Base-by-base conservation (phyloP, 2,329 filamentous ascomycete genomes). In the Pseudocercospora cruenta region DNA sequence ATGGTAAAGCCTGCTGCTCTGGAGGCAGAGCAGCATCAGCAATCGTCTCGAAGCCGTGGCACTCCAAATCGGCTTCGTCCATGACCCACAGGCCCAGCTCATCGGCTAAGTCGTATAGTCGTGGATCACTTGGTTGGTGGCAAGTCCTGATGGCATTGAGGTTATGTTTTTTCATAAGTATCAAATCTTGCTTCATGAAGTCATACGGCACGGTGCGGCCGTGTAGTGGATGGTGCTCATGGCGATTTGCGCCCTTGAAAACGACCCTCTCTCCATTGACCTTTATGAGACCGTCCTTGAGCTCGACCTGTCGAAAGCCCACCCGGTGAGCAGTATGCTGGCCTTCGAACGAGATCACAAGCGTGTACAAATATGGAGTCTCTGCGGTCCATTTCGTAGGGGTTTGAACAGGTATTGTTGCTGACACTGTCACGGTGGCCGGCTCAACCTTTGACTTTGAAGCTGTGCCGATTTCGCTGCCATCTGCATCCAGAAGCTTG, bases 361-460 rank as follows among this genome's bases (percentile, higher is more conserved):
- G 77, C 0, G 81, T 78, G 71, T 91, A 91, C 0, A 91, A 81
- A 58, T 86, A 80, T 0, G 89, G 89, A 0, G 84, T 86, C 74
- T 91, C 89, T 0, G 89, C 89, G 0, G 88, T 90, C 89, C 89
- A 91, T 68, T 90, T 87, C n/a, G 80, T 74, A 0, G 88, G 88
- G n/a, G 84, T 77, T 2, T 78, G 58, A 21, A 90, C 78, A 0
- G 81, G 75, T 1, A 88, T 70, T 7, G 75, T 71, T 47, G 80
- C 71, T 4, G 73, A 71, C n/a, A 71, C 59, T 43, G 72, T 72
- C 2, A 70, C 73, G n/a, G 65, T 70, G 1, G 63, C 62, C 9
- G 36, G n/a, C 2, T 62, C 67, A 9, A 39, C 16, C 22, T 63
- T 62, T 2, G 12, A 47, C 58, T 53, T 10, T 28, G 62, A 58